A percentile compares a stretch with the other conserved stretches of the same genome.
Conservation (phyloP, 352 stramenopile genomes). For the Phytophthora palmivora region DNA sequence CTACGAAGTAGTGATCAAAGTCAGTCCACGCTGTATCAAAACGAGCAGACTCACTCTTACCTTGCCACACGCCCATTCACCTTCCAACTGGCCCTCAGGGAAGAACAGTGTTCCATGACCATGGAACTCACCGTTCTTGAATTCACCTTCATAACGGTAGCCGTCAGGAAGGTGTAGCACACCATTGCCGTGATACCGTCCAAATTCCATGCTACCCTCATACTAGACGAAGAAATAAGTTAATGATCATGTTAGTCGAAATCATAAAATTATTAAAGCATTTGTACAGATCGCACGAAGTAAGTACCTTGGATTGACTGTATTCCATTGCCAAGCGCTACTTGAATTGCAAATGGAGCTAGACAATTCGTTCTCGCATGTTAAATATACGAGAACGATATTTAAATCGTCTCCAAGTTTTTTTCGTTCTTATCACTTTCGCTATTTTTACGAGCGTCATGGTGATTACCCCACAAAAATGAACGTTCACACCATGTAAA, state of each 20-base stretch:
- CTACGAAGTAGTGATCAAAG: constrained; percentile 19
- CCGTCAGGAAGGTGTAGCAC: constrained; percentile 65
- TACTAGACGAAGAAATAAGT: constrained; percentile 54
- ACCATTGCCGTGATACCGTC: constrained; percentile 64
- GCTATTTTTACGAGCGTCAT: constrained; percentile 8
- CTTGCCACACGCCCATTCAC: constrained; percentile 74
- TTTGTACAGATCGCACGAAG: background rate
- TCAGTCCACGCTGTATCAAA: background rate
- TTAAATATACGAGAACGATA: no score
- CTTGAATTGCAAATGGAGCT: constrained; percentile 1
- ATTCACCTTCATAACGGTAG: constrained; percentile 83
- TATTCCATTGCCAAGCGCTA: constrained; percentile 29
- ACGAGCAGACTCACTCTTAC: constrained; percentile 28
- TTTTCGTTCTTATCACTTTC: constrained; percentile 12
- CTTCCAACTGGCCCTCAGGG: constrained; percentile 68
- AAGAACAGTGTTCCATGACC: constrained; percentile 79
- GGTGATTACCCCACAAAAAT: background rate
- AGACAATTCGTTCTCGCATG: background rate
- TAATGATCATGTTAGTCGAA: constrained; percentile 10
- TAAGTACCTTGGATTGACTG: constrained; percentile 37
- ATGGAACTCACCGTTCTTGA: constrained; percentile 83
- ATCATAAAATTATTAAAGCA: no score
- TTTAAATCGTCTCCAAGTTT: no score
- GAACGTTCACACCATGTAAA: background rate
- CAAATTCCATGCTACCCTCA: constrained; percentile 62